Evolutionary conservation across 2,329 filamentous ascomycete species (phyloP).

Genomic region (Ustulina deusta): DNA sequence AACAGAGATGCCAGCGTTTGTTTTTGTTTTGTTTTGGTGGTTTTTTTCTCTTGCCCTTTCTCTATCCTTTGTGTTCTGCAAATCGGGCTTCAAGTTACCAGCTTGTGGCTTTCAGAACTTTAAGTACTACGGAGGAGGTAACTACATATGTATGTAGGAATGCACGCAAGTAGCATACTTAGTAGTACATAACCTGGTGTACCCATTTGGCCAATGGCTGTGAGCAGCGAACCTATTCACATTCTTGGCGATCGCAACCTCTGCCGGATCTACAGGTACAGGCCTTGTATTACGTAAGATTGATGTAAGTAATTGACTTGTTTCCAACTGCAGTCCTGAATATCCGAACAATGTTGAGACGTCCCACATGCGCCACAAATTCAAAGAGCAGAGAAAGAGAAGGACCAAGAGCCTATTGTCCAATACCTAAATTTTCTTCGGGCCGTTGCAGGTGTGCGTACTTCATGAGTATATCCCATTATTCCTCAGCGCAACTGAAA

Average conservation of each 20-base stretch:
- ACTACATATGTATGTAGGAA: background rate
- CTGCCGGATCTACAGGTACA: conserved; percentile 19
- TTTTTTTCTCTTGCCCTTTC: background rate
- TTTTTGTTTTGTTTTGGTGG: too few species aligned
- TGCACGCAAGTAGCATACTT: background rate
- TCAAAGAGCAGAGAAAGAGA: conserved; percentile 60
- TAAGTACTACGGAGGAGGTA: too few species aligned
- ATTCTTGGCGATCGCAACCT: conserved; percentile 20
- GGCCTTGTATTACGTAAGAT: conserved; percentile 13
- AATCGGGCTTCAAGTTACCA: background rate
- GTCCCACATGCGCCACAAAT: background rate
- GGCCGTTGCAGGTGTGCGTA: background rate
- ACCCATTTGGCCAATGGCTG: background rate
- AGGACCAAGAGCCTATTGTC: background rate
- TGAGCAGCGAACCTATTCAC: too few species aligned
- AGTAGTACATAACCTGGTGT: background rate
- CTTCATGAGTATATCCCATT: background rate
- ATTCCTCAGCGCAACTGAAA: background rate
- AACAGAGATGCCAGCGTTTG: too few species aligned
- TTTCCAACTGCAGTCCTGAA: background rate
- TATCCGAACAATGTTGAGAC: background rate
- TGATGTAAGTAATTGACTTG: background rate
- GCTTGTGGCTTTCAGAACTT: background rate
- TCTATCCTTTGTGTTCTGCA: background rate
- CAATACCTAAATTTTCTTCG: background rate